A percentile compares a stretch with the other conserved stretches of the same genome.
Evolutionary conservation across 495 filamentous ascomycete species (phyloP).

Genomic region (Bacidia gigantensis): DNA sequence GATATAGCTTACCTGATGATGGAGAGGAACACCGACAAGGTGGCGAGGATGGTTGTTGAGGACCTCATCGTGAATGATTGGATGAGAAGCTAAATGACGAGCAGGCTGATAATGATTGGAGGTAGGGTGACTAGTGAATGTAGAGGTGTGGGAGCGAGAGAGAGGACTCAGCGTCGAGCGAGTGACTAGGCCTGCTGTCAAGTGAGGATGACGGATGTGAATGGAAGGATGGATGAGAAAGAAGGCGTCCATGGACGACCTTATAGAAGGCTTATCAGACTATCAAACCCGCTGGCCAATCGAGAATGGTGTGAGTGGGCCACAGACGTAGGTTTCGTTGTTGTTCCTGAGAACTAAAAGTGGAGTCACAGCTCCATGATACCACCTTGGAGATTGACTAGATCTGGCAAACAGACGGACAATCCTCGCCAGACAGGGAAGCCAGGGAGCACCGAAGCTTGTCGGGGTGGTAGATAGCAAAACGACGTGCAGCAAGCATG

Average conservation of each 20-base stretch:
- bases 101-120: not conserved
- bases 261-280: conserved; percentile 6
- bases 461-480: not conserved
- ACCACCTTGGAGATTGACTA: not conserved
- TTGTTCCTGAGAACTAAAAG: not conserved
- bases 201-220: not conserved
- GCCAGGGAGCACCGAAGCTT: not conserved
- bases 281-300: conserved; percentile 1
- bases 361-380: not conserved
- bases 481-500: not conserved
- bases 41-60: conserved; percentile 9
- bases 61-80: conserved; percentile 9
- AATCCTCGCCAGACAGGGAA: not conserved
- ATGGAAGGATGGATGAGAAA: not conserved
- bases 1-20: conserved; percentile 9
- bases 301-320: not conserved
- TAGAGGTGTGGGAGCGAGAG: not conserved
- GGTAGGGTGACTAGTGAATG: not conserved
- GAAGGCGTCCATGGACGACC: not conserved
- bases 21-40: conserved; percentile 10
- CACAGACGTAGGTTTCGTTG: not conserved
- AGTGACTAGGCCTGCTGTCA: not conserved
- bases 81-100: not conserved
- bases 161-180: not conserved
- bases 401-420: not conserved